Percentiles rank a stretch among this genome's conserved stretches.
These are phyloP conservation scores for Nitzschia palea DNA, from an alignment of 108 stramenopile genomes.

Conservation along the genomic window DNA sequence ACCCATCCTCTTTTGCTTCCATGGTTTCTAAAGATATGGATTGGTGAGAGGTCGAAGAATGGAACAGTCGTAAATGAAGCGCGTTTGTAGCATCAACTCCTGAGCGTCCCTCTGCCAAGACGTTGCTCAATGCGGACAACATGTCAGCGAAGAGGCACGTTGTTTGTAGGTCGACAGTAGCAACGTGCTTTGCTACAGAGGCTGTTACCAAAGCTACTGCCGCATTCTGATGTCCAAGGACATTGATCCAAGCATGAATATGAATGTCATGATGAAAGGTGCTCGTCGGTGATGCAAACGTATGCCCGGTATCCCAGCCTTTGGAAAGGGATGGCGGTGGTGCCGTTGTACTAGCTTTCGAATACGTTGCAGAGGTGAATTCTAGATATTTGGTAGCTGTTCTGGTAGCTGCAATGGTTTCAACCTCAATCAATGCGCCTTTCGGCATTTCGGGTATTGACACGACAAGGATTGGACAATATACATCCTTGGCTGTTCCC, in stretches of 20 bases:
- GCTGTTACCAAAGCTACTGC: slow-evolving; percentile 52
- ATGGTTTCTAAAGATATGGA: background rate
- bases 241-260: slow-evolving; percentile 29
- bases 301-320: slow-evolving; percentile 66
- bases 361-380: slow-evolving; percentile 16
- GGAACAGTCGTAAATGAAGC: slow-evolving; percentile 63
- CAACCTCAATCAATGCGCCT: slow-evolving; percentile 75
- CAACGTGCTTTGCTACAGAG: background rate
- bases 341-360: background rate
- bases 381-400: slow-evolving; percentile 50
- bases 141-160: slow-evolving; percentile 34
- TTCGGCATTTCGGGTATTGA: slow-evolving; percentile 81
- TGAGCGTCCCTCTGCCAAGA: slow-evolving; percentile 29
- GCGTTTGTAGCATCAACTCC: slow-evolving; percentile 30
- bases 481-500: background rate
- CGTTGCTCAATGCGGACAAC: slow-evolving; percentile 34
- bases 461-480: slow-evolving; percentile 64
- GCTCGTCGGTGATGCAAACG: slow-evolving; percentile 1
- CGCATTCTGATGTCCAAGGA: slow-evolving; percentile 47
- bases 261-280: slow-evolving; percentile 3
- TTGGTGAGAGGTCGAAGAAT: slow-evolving; percentile 43
- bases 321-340: background rate
- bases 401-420: slow-evolving; percentile 62
- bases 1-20: slow-evolving; percentile 18
- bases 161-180: slow-evolving; percentile 3